Evolutionary conservation across 2,329 filamentous ascomycete species (phyloP), one percentile per base, ranked within the genome.

Genomic region (Botrytis elliptica): DNA sequence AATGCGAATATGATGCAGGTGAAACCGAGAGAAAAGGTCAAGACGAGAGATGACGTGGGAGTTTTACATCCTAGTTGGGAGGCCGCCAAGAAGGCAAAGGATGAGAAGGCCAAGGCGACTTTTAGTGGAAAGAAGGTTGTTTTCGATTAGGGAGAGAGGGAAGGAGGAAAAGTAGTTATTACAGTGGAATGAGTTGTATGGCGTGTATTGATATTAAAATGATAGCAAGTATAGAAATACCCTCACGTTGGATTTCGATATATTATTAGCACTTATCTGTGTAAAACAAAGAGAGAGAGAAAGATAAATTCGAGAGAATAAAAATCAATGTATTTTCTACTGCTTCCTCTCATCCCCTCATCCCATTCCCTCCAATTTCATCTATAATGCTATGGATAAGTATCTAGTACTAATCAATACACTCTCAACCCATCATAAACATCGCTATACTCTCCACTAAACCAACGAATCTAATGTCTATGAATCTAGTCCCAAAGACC

Each of bases 31-130:
- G 77, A 71, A 14, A 63, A 70, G 74, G 72, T 71, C 81, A 86
- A 83, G 77, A 84, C 63, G 42, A 71, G 85, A 73, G 86, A 88
- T 64, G 85, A 87, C 78, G 79, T 80, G 12, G 87, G 88, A 0
- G 77, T 85, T 5, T 80, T 92, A 77, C 90, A 92, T 83, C 87
- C 89, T 2, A 90, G 88, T 78, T 92, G 90, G 90, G 80, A 83
- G 75, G 82, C 83, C 10, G 87, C 87, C 76, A 89, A 89, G 73
- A 88, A 85, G 76, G 86, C 86, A 1, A 90, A 91, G 81, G 88
- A 89, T 77, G 83, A 83, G 75, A 83, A 86, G 75, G 84, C 86
- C 78, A 85, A 84, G 64, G 85, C 85, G 36, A 82, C 83, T 36
- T 90, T 89, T 80, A 79, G 85, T 72, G 88, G 88, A 69, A 86